These are phyloP conservation scores for Dendrobium catenatum DNA, from an alignment of 106 monocot genomes.

Conservation along the genomic window DNA sequence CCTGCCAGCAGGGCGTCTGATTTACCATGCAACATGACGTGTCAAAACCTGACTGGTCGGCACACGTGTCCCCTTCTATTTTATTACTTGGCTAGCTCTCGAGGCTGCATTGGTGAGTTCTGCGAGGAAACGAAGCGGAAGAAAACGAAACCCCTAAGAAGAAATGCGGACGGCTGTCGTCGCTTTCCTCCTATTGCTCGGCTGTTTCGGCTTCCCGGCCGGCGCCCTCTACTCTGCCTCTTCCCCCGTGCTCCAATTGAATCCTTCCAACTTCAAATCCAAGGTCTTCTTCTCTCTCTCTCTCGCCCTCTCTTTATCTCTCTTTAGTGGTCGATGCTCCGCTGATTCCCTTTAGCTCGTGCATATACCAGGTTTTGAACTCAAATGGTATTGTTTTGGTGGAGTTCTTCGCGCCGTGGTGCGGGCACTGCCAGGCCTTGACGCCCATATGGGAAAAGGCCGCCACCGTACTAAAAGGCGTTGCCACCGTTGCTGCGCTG, in stretches of 20 bases:
- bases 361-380: constrained; percentile 44
- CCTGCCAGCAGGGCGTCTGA: too few species aligned
- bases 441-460: constrained; percentile 88
- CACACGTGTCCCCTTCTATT: not conserved
- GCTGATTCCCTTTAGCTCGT: not conserved
- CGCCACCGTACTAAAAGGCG: constrained; percentile 82
- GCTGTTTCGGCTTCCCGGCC: constrained; percentile 13
- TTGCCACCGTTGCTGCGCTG: constrained; percentile 72
- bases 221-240: constrained; percentile 78
- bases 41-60: not conserved
- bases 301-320: constrained; percentile 3
- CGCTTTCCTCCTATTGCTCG: not conserved
- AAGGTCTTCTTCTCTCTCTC: constrained; percentile 33
- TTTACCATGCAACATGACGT: not conserved
- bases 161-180: not conserved
- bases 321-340: not conserved
- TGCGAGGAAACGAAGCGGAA: not conserved
- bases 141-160: not conserved
- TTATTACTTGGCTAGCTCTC: not conserved
- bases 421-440: constrained; percentile 92
- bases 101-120: too few species aligned
- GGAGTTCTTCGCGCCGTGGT: constrained; percentile 99
- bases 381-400: constrained; percentile 87
- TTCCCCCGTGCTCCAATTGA: constrained; percentile 87
- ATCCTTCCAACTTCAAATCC: constrained; percentile 93